These are phyloP conservation scores for Rhodotorula glutinis DNA, from an alignment of 1,284 basidiomycete species.

Conservation along the genomic window DNA sequence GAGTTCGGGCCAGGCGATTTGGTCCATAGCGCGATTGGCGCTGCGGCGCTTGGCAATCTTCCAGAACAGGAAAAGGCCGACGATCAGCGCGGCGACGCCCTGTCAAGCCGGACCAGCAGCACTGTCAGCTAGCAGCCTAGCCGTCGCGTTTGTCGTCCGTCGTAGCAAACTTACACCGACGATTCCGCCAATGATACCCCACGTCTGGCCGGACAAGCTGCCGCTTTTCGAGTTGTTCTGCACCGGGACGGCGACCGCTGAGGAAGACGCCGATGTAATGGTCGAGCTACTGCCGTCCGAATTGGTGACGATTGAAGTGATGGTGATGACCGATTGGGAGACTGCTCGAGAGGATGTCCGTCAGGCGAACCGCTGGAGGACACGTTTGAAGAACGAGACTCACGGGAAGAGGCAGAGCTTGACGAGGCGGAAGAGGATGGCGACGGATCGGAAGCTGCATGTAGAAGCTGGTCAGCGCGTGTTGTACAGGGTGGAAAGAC, in stretches of 20 bases:
- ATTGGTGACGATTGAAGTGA: slow-evolving; percentile 34
- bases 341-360: neutral
- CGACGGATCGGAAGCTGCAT: neutral
- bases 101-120: no score
- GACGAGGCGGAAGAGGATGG: neutral
- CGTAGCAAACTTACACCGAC: slow-evolving; percentile 40
- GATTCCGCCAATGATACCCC: slow-evolving; percentile 43
- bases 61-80: slow-evolving; percentile 38
- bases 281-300: slow-evolving; percentile 32
- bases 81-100: slow-evolving; percentile 39
- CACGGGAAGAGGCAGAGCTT: neutral
- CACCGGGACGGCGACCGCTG: slow-evolving; percentile 10
- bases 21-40: slow-evolving; percentile 39
- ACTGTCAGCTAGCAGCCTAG: no score
- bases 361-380: no score
- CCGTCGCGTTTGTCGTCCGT: no score
- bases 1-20: slow-evolving; percentile 44
- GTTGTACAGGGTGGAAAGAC: neutral
- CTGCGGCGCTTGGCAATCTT: slow-evolving; percentile 42
- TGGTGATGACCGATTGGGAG: slow-evolving; percentile 32
- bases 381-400: neutral
- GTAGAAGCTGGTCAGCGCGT: neutral
- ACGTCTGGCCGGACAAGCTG: slow-evolving; percentile 34
- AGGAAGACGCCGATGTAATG: slow-evolving; percentile 23
- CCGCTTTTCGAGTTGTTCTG: slow-evolving; percentile 10